phyloP scores from a whole-genome alignment of 2,329 filamentous ascomycete species.

The Aspergillus piperis region DNA sequence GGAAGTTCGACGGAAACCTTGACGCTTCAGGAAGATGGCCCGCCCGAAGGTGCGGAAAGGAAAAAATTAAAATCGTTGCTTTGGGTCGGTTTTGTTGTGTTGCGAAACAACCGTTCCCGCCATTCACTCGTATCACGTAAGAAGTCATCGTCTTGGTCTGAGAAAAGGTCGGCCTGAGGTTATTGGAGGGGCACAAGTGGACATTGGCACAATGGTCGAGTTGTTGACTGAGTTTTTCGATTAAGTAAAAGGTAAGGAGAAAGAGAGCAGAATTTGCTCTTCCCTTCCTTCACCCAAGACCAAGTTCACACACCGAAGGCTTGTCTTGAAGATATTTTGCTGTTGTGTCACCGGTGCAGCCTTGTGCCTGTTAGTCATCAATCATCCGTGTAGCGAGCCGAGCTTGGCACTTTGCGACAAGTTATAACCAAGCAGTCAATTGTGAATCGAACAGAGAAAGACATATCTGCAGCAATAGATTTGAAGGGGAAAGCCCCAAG shows the following conservation, averaged over 20 bases:
- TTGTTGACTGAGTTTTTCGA: no score
- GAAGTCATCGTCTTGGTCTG: neutral
- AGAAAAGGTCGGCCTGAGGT: neutral
- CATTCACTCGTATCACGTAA: slow-evolving; percentile 5
- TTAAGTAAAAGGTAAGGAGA: no score
- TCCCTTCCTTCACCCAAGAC: no score
- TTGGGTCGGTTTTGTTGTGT: neutral
- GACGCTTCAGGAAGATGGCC: slow-evolving; percentile 7
- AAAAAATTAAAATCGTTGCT: neutral
- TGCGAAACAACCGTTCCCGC: neutral
- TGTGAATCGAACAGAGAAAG: no score
- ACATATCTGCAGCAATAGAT: neutral
- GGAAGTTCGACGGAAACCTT: slow-evolving; percentile 1
- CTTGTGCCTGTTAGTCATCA: no score
- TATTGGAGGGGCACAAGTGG: neutral
- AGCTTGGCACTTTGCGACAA: no score
- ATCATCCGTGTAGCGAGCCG: no score
- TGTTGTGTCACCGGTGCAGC: no score
- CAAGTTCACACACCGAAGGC: no score
- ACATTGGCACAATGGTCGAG: neutral
- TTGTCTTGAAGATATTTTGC: no score
- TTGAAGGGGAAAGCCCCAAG: neutral
- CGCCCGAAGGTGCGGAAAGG: neutral
- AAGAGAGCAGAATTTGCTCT: no score
- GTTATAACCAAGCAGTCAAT: neutral